Percentiles rank a stretch among this genome's conserved stretches.
These are phyloP conservation scores for Beauveria sp. DNA, from an alignment of 2,329 filamentous ascomycete species.

Conservation along the genomic window DNA sequence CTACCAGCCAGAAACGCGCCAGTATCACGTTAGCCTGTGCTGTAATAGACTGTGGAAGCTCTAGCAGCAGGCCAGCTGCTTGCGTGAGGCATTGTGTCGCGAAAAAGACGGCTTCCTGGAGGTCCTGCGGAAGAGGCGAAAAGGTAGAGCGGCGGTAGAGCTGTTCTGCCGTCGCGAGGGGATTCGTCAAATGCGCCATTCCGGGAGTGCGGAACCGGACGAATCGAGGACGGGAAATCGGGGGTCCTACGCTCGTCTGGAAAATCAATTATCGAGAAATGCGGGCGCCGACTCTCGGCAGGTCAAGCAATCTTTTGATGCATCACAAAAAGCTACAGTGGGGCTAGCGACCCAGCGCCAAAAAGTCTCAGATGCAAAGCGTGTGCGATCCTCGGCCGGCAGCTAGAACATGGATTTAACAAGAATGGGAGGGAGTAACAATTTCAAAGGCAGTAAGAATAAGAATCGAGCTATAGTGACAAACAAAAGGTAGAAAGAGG, in stretches of 20 bases:
- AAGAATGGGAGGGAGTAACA: no score
- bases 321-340: constrained; percentile 3
- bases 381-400: no score
- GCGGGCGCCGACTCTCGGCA: not conserved
- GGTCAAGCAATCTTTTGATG: not conserved
- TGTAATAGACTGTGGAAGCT: constrained; percentile 77
- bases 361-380: no score
- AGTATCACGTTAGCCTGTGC: constrained; percentile 79
- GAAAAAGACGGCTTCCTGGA: constrained; percentile 66
- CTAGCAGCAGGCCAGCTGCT: constrained; percentile 70
- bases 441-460: no score
- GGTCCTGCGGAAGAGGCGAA: constrained; percentile 54
- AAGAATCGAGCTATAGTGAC: no score
- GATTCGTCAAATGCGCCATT: constrained; percentile 61
- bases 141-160: constrained; percentile 50
- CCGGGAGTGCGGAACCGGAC: not conserved
- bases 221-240: not conserved
- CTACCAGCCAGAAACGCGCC: constrained; percentile 68
- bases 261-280: not conserved
- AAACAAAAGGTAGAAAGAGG: no score
- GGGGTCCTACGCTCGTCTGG: not conserved
- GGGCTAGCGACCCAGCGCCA: not conserved
- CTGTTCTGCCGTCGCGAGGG: constrained; percentile 65
- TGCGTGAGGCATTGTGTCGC: constrained; percentile 68
- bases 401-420: no score